phyloP scores from a whole-genome alignment of 805 yeast genomes.

The Torulaspora maleeae region DNA sequence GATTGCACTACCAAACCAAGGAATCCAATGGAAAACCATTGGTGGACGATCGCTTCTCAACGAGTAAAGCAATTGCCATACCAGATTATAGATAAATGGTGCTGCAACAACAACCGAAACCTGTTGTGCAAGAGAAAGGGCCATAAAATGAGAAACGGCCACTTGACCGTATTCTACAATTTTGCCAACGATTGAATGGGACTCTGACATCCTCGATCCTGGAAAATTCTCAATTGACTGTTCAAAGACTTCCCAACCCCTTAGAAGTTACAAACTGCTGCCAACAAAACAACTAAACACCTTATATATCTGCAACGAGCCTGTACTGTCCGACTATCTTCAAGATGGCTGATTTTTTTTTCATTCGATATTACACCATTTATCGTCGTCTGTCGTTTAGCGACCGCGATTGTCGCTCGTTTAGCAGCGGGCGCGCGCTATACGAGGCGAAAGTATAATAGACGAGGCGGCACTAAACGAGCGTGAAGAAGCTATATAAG shows the following conservation, averaged over 20 bases:
- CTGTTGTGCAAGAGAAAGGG: slow-evolving; percentile 38
- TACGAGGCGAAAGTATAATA: no score
- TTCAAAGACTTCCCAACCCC: not conserved
- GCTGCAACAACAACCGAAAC: slow-evolving; percentile 32
- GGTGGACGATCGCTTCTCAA: slow-evolving; percentile 81
- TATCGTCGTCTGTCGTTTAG: not conserved
- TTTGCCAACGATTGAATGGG: slow-evolving; percentile 22
- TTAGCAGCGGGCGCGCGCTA: not conserved
- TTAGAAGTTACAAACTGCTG: not conserved
- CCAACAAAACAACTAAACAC: not conserved
- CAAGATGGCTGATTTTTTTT: slow-evolving; percentile 1
- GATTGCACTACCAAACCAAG: slow-evolving; percentile 92
- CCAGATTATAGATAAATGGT: slow-evolving; percentile 61
- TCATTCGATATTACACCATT: not conserved
- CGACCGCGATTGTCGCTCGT: not conserved
- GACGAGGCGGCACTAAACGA: no score
- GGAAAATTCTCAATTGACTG: not conserved
- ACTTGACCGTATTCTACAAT: slow-evolving; percentile 16
- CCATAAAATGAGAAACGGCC: slow-evolving; percentile 27
- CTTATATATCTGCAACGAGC: not conserved
- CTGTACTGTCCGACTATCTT: not conserved
- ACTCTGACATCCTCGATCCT: slow-evolving; percentile 5
- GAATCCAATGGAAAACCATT: slow-evolving; percentile 84
- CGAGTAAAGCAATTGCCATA: slow-evolving; percentile 67
- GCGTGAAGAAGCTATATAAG: no score